Evolutionary conservation across 2,329 filamentous ascomycete genomes (phyloP).

Genomic region (Juglanconis sp.): DNA sequence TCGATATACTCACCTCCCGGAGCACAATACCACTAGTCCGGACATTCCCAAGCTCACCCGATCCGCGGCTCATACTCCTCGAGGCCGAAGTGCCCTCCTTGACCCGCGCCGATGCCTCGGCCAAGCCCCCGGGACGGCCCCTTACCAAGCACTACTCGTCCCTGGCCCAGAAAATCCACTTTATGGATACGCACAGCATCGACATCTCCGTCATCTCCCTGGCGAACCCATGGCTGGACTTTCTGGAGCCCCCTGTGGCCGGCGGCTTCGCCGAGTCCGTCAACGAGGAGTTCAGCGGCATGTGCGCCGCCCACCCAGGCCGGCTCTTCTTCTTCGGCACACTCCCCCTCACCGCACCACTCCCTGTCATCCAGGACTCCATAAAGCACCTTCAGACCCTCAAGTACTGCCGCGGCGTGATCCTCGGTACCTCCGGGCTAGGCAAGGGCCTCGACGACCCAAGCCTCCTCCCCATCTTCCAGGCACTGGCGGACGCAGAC

Average conservation of each 20-base stretch:
- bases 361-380: conserved; percentile 59
- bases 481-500: conserved; percentile 60
- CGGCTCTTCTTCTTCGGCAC: conserved; percentile 80
- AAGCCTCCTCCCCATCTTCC: conserved; percentile 67
- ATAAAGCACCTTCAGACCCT: conserved; percentile 61
- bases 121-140: conserved; percentile 70
- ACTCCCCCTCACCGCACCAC: conserved; percentile 69
- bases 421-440: conserved; percentile 80
- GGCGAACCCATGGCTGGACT: conserved; percentile 94
- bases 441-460: conserved; percentile 79
- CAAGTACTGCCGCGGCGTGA: conserved; percentile 74
- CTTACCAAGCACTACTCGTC: conserved; percentile 82
- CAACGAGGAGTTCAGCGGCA: conserved; percentile 73
- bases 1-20: conserved; percentile 57
- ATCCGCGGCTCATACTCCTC: conserved; percentile 59
- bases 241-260: conserved; percentile 61
- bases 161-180: conserved; percentile 73
- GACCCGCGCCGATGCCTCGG: conserved; percentile 42
- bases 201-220: conserved; percentile 81
- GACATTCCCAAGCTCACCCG: conserved; percentile 52
- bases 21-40: conserved; percentile 68
- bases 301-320: conserved; percentile 64
- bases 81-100: conserved; percentile 31
- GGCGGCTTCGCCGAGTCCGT: conserved; percentile 62
- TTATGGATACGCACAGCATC: conserved; percentile 84